These are phyloP conservation scores for Ministeria vibrans DNA, from an alignment of 78 protist genomes.

Conservation along the genomic window DNA sequence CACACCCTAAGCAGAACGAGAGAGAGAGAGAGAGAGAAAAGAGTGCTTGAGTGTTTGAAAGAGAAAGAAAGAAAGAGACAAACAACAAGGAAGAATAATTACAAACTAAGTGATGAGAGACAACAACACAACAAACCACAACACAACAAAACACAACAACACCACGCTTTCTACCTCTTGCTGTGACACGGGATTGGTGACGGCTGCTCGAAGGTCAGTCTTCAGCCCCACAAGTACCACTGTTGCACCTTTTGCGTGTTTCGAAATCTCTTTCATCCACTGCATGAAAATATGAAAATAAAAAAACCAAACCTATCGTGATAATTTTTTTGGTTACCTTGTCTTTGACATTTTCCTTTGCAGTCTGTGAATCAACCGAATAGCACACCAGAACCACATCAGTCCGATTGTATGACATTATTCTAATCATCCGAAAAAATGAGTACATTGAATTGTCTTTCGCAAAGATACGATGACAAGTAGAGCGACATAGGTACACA, in stretches of 20 bases:
- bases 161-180: no score
- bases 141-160: not conserved
- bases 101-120: not conserved
- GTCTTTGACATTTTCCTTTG: conserved; percentile 54
- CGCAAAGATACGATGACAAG: no score
- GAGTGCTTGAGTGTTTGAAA: no score
- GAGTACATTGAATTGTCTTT: no score
- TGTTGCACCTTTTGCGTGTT: not conserved
- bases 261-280: not conserved
- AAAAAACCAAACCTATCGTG: not conserved
- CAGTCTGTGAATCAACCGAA: conserved; percentile 34
- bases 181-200: no score
- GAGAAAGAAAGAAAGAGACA: not conserved
- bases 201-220: not conserved
- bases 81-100: not conserved
- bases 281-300: not conserved
- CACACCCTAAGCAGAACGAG: not conserved
- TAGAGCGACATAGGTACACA: no score
- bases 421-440: no score
- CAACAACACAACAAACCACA: not conserved
- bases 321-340: not conserved
- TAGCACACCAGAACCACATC: conserved; percentile 63
- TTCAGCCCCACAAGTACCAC: not conserved
- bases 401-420: conserved; percentile 75
- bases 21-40: no score